These are phyloP conservation scores for Alternaria sp. DNA, from an alignment of 2,329 filamentous ascomycete species.

Conservation along the genomic window DNA sequence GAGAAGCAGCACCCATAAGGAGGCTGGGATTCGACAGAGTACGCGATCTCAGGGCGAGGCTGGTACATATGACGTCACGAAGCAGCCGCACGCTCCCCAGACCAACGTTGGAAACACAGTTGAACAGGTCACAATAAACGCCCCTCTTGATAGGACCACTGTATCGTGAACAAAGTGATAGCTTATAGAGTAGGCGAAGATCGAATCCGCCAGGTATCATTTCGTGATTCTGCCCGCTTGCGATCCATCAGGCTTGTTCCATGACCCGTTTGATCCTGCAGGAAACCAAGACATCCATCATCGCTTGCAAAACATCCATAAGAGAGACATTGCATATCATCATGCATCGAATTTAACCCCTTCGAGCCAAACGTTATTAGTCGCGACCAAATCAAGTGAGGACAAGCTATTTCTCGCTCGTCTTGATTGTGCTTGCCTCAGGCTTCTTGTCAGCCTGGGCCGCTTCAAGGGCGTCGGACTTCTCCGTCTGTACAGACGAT, in stretches of 20 bases:
- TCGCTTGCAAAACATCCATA: constrained; percentile 27
- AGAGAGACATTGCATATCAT: constrained; percentile 23
- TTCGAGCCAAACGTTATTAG: constrained; percentile 1
- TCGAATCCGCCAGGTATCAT: constrained; percentile 50
- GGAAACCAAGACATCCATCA: constrained; percentile 22
- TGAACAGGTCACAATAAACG: neutral
- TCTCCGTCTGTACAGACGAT: constrained; percentile 50
- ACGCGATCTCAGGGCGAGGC: neutral
- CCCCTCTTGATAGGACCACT: constrained; percentile 5
- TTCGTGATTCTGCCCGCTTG: constrained; percentile 40
- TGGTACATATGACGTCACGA: constrained; percentile 8
- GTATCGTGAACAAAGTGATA: constrained; percentile 23
- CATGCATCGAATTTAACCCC: constrained; percentile 6
- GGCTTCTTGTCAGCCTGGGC: constrained; percentile 30
- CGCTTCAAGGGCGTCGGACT: constrained; percentile 38
- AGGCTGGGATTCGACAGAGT: neutral
- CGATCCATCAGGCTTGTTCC: constrained; percentile 30
- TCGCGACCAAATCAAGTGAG: constrained; percentile 14
- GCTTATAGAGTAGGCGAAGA: constrained; percentile 37
- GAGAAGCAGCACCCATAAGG: neutral
- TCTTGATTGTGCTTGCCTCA: constrained; percentile 13
- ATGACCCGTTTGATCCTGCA: constrained; percentile 35
- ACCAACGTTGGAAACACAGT: neutral
- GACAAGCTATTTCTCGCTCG: constrained; percentile 35
- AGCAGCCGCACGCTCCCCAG: neutral